Conservation (phyloP, 164 flowering plant species). For the Magnolia changhungtana region DNA sequence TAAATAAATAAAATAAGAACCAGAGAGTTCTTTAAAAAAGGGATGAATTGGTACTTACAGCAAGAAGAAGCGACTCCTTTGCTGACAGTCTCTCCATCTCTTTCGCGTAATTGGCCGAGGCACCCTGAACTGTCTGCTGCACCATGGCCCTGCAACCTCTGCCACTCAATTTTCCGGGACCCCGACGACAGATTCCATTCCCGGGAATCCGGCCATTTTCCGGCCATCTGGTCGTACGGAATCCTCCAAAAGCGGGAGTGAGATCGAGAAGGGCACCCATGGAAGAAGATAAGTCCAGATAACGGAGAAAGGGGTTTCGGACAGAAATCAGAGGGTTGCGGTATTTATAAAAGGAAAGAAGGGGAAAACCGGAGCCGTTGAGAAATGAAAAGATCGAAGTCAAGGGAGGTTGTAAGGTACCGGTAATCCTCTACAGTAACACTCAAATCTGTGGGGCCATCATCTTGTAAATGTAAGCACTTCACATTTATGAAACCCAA, state of each 20-base stretch:
- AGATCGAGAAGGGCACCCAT: constrained; percentile 34
- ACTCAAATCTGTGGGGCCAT: too few relatives aligned
- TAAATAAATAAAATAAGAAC: background rate
- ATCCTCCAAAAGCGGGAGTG: constrained; percentile 18
- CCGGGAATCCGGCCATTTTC: constrained; percentile 9
- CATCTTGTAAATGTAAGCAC: too few relatives aligned
- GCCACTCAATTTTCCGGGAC: constrained; percentile 12
- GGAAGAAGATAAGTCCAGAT: background rate
- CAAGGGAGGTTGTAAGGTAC: too few relatives aligned
- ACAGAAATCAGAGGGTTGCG: too few relatives aligned
- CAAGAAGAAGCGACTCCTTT: constrained; percentile 85
- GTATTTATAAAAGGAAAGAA: too few relatives aligned
- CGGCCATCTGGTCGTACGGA: constrained; percentile 17
- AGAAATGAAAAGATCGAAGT: too few relatives aligned
- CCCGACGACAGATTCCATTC: constrained; percentile 9
- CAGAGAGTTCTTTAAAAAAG: background rate
- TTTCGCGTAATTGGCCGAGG: constrained; percentile 74
- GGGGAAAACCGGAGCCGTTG: too few relatives aligned
- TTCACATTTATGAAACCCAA: too few relatives aligned
- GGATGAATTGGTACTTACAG: constrained; percentile 37
- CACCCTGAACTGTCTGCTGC: constrained; percentile 57
- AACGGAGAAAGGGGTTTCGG: background rate
- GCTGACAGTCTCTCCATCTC: constrained; percentile 95
- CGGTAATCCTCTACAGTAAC: too few relatives aligned
- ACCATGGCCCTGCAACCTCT: constrained; percentile 52